Conservation (phyloP, 305 asterid genomes). For the Euphrasia arctica region DNA sequence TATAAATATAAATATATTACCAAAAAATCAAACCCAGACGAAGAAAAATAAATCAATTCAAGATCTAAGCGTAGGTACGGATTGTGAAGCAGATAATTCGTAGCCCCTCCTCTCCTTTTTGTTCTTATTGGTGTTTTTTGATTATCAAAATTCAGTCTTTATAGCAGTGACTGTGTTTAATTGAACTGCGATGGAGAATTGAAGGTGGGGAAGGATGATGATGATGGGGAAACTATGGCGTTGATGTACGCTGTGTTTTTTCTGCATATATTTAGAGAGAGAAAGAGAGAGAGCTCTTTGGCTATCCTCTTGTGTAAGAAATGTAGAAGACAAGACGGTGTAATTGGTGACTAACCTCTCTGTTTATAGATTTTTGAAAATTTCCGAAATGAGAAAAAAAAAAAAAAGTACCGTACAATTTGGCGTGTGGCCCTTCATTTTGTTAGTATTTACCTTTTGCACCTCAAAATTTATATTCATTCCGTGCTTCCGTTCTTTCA, state of each 20-base stretch:
- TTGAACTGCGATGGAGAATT: not conserved
- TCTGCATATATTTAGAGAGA: constrained; percentile 12
- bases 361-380: constrained; percentile 27
- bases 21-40: constrained; percentile 22
- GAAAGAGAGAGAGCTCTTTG: constrained; percentile 6
- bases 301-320: constrained; percentile 33
- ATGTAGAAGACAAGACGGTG: constrained; percentile 28
- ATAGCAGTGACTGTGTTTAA: constrained; percentile 29
- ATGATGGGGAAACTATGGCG: constrained; percentile 24
- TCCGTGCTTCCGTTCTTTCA: too few species aligned
- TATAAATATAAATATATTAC: not conserved
- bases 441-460: not conserved
- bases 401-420: not conserved
- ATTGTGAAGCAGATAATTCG: constrained; percentile 52
- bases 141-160: constrained; percentile 39
- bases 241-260: constrained; percentile 15
- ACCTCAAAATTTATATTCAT: not conserved
- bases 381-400: too few species aligned
- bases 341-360: constrained; percentile 26
- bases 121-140: constrained; percentile 24
- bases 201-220: not conserved
- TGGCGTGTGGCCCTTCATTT: constrained; percentile 18
- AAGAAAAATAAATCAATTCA: constrained; percentile 33
- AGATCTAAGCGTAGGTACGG: constrained; percentile 62
- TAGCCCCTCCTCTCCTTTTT: constrained; percentile 23